Evolutionary conservation across 2,329 filamentous ascomycete genomes (phyloP).

Genomic region (Colletotrichum paranaense): DNA sequence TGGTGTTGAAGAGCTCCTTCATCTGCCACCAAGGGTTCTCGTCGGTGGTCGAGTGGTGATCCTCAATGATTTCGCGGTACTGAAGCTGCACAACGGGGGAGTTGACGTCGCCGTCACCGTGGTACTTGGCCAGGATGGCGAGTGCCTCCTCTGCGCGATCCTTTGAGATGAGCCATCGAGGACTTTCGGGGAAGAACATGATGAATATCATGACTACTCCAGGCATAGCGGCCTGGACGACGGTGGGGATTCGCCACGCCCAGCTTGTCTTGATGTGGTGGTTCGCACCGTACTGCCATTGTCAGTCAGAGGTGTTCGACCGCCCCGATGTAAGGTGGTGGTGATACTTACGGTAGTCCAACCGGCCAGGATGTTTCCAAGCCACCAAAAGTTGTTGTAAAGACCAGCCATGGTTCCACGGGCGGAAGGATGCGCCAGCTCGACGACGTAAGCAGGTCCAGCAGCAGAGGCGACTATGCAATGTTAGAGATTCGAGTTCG

Average conservation of each 20-base stretch:
- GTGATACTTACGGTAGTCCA: slow-evolving; percentile 43
- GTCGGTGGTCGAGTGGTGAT: slow-evolving; percentile 56
- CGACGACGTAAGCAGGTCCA: slow-evolving; percentile 71
- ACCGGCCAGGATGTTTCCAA: slow-evolving; percentile 57
- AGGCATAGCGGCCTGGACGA: slow-evolving; percentile 57
- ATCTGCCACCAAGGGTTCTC: slow-evolving; percentile 73
- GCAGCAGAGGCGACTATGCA: slow-evolving; percentile 63
- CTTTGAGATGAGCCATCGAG: slow-evolving; percentile 77
- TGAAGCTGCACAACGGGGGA: slow-evolving; percentile 66
- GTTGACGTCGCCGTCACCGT: slow-evolving; percentile 65
- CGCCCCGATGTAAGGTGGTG: background rate
- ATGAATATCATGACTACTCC: slow-evolving; percentile 69
- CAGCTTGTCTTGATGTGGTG: slow-evolving; percentile 45
- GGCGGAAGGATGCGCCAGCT: slow-evolving; percentile 72
- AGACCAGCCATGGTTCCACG: slow-evolving; percentile 66
- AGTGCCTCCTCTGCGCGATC: slow-evolving; percentile 67
- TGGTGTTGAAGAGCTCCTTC: slow-evolving; percentile 61
- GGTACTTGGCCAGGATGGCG: slow-evolving; percentile 67
- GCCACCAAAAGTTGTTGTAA: slow-evolving; percentile 19
- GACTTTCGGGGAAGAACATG: slow-evolving; percentile 75
- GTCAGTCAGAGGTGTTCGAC: no score
- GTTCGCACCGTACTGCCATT: slow-evolving; percentile 47
- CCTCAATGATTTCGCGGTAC: slow-evolving; percentile 66
- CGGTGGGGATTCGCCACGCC: slow-evolving; percentile 70
- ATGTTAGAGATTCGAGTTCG: background rate